Percentiles rank a stretch among this genome's conserved stretches.
phyloP scores from a whole-genome alignment of 805 yeast species.

The Cyberlindnera veronae region DNA sequence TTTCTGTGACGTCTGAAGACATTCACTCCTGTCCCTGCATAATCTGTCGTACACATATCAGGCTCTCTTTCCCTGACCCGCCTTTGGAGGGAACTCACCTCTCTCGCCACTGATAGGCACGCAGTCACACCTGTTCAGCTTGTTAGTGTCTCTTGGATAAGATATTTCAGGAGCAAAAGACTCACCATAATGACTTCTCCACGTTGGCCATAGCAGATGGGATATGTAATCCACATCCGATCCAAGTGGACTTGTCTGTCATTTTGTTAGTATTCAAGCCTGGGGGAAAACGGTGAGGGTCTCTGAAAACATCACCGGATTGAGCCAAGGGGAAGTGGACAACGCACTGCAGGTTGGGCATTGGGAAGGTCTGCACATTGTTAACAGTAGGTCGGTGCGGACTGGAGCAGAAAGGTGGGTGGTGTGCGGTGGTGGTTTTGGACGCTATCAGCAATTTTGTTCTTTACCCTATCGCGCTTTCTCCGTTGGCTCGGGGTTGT shows the following conservation, averaged over 20 bases:
- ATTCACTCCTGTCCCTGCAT: too few species aligned
- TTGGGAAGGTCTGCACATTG: slow-evolving; percentile 17
- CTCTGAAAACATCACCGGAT: too few species aligned
- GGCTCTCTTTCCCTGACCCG: slow-evolving; percentile 13
- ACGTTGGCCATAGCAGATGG: slow-evolving; percentile 16
- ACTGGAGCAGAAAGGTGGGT: too few species aligned
- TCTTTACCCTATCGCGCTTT: too few species aligned
- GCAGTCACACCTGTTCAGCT: slow-evolving; percentile 15
- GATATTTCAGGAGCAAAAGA: not conserved
- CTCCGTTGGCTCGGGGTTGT: too few species aligned
- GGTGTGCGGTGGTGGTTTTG: too few species aligned
- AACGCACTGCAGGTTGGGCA: slow-evolving; percentile 20
- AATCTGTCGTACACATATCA: not conserved
- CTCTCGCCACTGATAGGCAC: slow-evolving; percentile 10
- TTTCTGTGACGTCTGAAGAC: too few species aligned
- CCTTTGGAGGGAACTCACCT: slow-evolving; percentile 19
- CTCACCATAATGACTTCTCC: slow-evolving; percentile 16
- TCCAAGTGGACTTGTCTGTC: slow-evolving; percentile 18
- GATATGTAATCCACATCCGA: slow-evolving; percentile 21
- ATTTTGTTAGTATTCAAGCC: slow-evolving; percentile 1
- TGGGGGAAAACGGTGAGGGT: too few species aligned
- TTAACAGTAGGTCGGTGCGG: too few species aligned
- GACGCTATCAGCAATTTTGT: too few species aligned
- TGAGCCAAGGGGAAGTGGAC: too few species aligned
- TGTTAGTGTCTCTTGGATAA: slow-evolving; percentile 1